Evolutionary conservation across 768 basidiomycete species (phyloP).

Genomic region (Lentinula aciculospora): DNA sequence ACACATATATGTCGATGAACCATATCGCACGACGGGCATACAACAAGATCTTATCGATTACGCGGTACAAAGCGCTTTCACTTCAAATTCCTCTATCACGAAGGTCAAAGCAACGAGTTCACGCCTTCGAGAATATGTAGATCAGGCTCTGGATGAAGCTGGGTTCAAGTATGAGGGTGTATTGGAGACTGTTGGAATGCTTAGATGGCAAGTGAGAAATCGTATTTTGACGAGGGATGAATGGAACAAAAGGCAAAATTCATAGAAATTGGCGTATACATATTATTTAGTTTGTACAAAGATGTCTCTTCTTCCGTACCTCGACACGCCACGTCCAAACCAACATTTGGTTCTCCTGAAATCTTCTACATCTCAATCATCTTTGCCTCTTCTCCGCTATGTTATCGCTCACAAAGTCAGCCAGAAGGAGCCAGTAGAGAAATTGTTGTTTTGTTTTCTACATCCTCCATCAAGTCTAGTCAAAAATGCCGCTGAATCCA

Average conservation of each 20-base stretch:
- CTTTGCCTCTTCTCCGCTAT: constrained; percentile 48
- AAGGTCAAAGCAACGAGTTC: constrained; percentile 42
- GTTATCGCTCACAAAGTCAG: constrained; percentile 19
- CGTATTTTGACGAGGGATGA: constrained; percentile 36
- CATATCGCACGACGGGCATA: constrained; percentile 47
- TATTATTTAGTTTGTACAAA: no score
- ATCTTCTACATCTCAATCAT: constrained; percentile 54
- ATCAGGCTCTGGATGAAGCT: constrained; percentile 34
- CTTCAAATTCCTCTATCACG: constrained; percentile 31
- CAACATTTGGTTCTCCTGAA: constrained; percentile 51
- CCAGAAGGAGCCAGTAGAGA: constrained; percentile 15
- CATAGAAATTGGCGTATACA: no score
- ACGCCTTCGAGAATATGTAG: constrained; percentile 46
- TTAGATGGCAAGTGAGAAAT: constrained; percentile 48
- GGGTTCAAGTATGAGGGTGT: constrained; percentile 46
- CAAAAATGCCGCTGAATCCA: constrained; percentile 17
- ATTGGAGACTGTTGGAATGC: constrained; percentile 43
- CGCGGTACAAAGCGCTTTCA: constrained; percentile 56
- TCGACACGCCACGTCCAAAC: constrained; percentile 10
- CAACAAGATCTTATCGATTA: constrained; percentile 64
- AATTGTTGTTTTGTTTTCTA: constrained; percentile 52
- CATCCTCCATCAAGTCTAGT: constrained; percentile 43
- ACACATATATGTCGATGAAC: constrained; percentile 70
- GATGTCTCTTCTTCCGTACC: constrained; percentile 14
- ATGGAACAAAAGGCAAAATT: constrained; percentile 33